Evolutionary conservation across 257 asterid species (phyloP).

Genomic region (Salvia miltiorrhiza): DNA sequence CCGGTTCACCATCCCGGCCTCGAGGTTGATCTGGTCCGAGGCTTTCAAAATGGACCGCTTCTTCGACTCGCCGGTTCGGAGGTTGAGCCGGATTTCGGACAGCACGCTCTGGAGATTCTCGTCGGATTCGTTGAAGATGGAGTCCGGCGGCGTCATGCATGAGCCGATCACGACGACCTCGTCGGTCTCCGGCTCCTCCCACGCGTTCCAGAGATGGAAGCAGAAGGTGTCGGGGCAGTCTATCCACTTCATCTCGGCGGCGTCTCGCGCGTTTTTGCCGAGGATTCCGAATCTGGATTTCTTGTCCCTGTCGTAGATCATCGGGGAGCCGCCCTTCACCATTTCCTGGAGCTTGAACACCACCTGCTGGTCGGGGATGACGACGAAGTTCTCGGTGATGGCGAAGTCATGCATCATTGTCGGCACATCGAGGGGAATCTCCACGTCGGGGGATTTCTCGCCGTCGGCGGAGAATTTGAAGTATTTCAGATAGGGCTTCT

Average conservation of each 20-base stretch:
- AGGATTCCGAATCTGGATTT: slow-evolving; percentile 56
- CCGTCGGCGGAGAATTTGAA: slow-evolving; percentile 49
- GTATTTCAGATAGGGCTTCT: slow-evolving; percentile 50
- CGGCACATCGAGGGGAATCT: slow-evolving; percentile 43
- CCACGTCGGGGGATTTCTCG: slow-evolving; percentile 43
- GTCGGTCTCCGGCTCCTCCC: slow-evolving; percentile 68
- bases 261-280: slow-evolving; percentile 29
- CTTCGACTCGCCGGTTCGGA: slow-evolving; percentile 51
- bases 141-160: slow-evolving; percentile 80
- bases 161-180: slow-evolving; percentile 72
- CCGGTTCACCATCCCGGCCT: slow-evolving; percentile 79
- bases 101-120: slow-evolving; percentile 42
- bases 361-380: slow-evolving; percentile 75
- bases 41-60: slow-evolving; percentile 31
- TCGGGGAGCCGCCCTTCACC: slow-evolving; percentile 67
- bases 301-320: slow-evolving; percentile 51
- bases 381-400: slow-evolving; percentile 58
- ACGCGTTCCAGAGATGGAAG: slow-evolving; percentile 72
- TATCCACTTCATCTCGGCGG: slow-evolving; percentile 40
- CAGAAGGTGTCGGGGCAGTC: slow-evolving; percentile 58
- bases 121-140: slow-evolving; percentile 62
- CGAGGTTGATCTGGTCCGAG: slow-evolving; percentile 45
- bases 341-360: slow-evolving; percentile 71
- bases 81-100: slow-evolving; percentile 57
- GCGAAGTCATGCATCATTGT: slow-evolving; percentile 86